phyloP scores from a whole-genome alignment of 805 yeast genomes.

The Candida easanensis region DNA sequence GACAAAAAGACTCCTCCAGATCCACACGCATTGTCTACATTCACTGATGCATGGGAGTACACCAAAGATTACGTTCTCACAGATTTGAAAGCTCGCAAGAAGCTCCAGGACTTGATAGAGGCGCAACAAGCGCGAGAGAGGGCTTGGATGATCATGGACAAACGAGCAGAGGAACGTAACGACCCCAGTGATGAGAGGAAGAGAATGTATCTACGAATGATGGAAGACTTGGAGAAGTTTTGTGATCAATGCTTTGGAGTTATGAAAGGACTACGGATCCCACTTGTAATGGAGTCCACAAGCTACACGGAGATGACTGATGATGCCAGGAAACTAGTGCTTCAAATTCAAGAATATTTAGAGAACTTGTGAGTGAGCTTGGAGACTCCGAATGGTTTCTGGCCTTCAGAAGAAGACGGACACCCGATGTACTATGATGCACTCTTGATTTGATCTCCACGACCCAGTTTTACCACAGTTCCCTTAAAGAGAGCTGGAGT shows the following conservation, averaged over 20 bases:
- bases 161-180: not conserved
- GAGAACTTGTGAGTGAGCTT: conserved; percentile 25
- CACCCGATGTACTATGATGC: conserved; percentile 31
- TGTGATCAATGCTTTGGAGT: not conserved
- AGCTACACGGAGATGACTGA: conserved; percentile 2
- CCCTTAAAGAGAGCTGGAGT: not conserved
- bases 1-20: not conserved
- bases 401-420: conserved; percentile 1
- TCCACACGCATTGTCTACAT: not conserved
- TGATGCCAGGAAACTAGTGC: conserved; percentile 6
- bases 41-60: conserved; percentile 9
- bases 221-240: conserved; percentile 5
- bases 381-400: conserved; percentile 29
- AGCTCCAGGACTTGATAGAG: conserved; percentile 2
- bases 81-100: not conserved
- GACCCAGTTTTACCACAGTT: not conserved
- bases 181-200: not conserved
- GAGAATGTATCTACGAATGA: conserved; percentile 1
- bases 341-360: conserved; percentile 5
- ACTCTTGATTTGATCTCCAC: conserved; percentile 12
- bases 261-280: conserved; percentile 6
- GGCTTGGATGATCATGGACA: conserved; percentile 2
- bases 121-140: conserved; percentile 3
- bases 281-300: conserved; percentile 5
- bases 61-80: conserved; percentile 2